Base-by-base conservation (phyloP, 1,139 yeast species). In the Magnusiomyces fungicola region DNA sequence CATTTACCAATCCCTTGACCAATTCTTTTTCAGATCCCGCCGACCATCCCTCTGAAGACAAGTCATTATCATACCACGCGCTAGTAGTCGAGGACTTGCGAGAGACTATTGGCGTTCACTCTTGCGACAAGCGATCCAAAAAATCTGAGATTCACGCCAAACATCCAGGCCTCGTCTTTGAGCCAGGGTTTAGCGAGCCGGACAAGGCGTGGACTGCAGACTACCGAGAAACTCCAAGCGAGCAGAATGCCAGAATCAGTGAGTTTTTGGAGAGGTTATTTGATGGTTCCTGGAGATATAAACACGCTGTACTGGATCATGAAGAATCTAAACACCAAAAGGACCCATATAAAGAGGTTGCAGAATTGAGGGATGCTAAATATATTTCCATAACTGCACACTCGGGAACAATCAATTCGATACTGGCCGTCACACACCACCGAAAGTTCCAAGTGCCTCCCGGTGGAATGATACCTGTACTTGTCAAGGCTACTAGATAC, bases 381-480 rank as follows among this genome's bases (percentile, higher is more conserved):
- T 54, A 65, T 5, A 64, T 71, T 36, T 76, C 76, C 30, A 70
- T 77, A 38, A 79, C 86, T 0, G 73, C 82, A 4, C 87, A 81
- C 59, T 80, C 83, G 0, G 86, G 85, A 3, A 76, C 79, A 22
- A 79, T 80, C 33, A 64, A 80, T 52, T 70, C 78, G 30, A 68
- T 80, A 37, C 65, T 80, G 10, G 69, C 75, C 27, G 84, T 75
- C 1, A 60, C 75, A 33, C 73, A 73, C 2, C 86, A 81, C 59
- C 66, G 83, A 49, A 67, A 68, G 43, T 81, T 78, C 59, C 70
- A 79, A 18, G 71, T 81, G 42, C 73, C 78, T 14, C 79, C 86
- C 0, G 87, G 86, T 0, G 86, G 84, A 3, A 77, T 81, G 79
- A 72, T 81, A 24, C 86, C 86, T 1, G 70, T 80, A 21, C 74